Evolutionary conservation across 2,329 filamentous ascomycete genomes (phyloP).

Genomic region (Colletotrichum sp.): DNA sequence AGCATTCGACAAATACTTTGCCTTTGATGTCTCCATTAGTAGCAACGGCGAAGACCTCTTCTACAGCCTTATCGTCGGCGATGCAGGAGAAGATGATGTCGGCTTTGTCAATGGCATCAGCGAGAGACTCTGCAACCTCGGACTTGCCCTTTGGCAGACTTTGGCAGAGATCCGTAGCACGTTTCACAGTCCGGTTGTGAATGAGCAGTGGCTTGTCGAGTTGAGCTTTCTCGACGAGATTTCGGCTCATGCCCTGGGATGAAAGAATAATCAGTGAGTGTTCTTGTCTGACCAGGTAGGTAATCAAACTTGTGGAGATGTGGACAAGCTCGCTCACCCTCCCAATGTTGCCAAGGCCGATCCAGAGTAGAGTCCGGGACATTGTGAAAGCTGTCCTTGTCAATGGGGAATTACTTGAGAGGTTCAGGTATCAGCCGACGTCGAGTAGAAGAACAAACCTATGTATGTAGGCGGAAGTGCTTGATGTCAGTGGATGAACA

Average conservation of each 20-base stretch:
- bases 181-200: conserved; percentile 78
- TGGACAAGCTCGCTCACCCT: conserved; percentile 66
- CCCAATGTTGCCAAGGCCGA: conserved; percentile 90
- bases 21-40: conserved; percentile 62
- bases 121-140: conserved; percentile 66
- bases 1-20: conserved; percentile 87
- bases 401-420: background rate
- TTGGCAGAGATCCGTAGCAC: conserved; percentile 67
- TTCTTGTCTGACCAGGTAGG: conserved; percentile 14
- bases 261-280: conserved; percentile 14
- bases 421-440: background rate
- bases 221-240: conserved; percentile 78
- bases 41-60: conserved; percentile 63
- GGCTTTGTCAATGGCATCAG: conserved; percentile 69
- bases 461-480: background rate
- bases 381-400: conserved; percentile 28
- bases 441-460: background rate
- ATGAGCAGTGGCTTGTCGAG: conserved; percentile 76
- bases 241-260: conserved; percentile 79
- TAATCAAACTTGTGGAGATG: background rate
- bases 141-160: conserved; percentile 67
- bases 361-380: conserved; percentile 72
- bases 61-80: conserved; percentile 77
- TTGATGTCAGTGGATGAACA: background rate
- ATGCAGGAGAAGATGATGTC: conserved; percentile 86